Conservation (phyloP, 805 yeast genomes). For the Cyberlindnera amylophila region DNA sequence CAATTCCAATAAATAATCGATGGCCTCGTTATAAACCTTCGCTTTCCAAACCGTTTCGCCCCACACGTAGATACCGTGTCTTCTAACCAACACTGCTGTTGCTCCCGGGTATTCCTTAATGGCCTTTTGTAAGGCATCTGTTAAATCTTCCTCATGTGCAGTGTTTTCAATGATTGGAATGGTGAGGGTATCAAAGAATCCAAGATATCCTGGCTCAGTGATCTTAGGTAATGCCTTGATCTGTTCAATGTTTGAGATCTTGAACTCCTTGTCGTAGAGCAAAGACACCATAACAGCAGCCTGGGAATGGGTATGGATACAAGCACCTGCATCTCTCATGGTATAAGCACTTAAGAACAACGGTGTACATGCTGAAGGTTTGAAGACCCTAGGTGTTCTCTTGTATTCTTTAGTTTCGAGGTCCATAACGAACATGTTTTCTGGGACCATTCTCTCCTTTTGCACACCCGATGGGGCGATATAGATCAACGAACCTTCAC, state of each 20-base stretch:
- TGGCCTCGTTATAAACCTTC: conserved; percentile 87
- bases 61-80: conserved; percentile 98
- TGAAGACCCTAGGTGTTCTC: conserved; percentile 59
- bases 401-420: conserved; percentile 47
- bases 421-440: conserved; percentile 76
- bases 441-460: conserved; percentile 80
- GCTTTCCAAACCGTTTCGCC: conserved; percentile 92
- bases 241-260: conserved; percentile 80
- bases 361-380: conserved; percentile 95
- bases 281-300: conserved; percentile 79
- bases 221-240: conserved; percentile 79
- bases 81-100: conserved; percentile 82
- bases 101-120: conserved; percentile 69
- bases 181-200: conserved; percentile 67
- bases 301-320: conserved; percentile 93
- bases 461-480: conserved; percentile 97
- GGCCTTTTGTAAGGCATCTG: conserved; percentile 59
- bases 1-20: conserved; percentile 81
- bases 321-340: conserved; percentile 82
- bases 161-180: conserved; percentile 92
- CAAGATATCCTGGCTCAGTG: conserved; percentile 53
- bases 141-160: conserved; percentile 82
- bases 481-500: conserved; percentile 51
- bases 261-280: conserved; percentile 66
- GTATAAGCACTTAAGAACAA: conserved; percentile 63